Conservation (phyloP, 1,284 basidiomycete species). For the Apiotrichum montevideense region DNA sequence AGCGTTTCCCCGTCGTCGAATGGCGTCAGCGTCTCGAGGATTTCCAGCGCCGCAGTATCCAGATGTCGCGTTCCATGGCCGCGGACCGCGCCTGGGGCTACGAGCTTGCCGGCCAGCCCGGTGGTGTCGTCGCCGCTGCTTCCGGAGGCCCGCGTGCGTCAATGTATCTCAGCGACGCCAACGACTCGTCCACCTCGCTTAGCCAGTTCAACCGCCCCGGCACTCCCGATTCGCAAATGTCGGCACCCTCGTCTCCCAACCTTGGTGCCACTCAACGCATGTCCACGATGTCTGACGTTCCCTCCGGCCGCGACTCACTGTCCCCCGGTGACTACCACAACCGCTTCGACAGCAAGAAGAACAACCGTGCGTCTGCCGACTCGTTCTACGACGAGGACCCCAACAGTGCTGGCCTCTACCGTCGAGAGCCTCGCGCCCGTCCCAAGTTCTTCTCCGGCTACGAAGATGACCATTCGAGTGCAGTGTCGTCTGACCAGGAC, state of each 20-base stretch:
- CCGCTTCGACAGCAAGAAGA: constrained; percentile 35
- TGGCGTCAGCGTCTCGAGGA: constrained; percentile 93
- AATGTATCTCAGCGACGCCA: constrained; percentile 28
- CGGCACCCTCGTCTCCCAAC: constrained; percentile 34
- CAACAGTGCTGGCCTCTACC: constrained; percentile 11
- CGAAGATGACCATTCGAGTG: constrained; percentile 55
- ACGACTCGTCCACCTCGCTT: constrained; percentile 26
- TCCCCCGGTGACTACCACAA: constrained; percentile 34
- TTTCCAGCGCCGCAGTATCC: constrained; percentile 80
- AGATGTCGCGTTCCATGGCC: constrained; percentile 61
- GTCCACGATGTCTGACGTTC: constrained; percentile 4
- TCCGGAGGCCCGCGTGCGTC: constrained; percentile 6
- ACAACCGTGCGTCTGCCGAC: constrained; percentile 40
- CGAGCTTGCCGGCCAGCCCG: constrained; percentile 29
- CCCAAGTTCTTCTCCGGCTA: constrained; percentile 53
- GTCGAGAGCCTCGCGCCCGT: constrained; percentile 23
- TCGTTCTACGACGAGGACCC: constrained; percentile 48
- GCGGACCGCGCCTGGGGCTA: constrained; percentile 64
- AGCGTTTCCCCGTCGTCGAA: constrained; percentile 91
- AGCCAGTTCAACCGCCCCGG: constrained; percentile 50
- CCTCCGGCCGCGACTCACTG: constrained; percentile 5
- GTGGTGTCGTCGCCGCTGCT: not conserved
- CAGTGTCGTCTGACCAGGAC: constrained; percentile 41
- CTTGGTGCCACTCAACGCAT: constrained; percentile 16
- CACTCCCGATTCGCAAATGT: constrained; percentile 33